Base-by-base conservation (phyloP, 495 filamentous ascomycete genomes). In the Podospora fimiseda region DNA sequence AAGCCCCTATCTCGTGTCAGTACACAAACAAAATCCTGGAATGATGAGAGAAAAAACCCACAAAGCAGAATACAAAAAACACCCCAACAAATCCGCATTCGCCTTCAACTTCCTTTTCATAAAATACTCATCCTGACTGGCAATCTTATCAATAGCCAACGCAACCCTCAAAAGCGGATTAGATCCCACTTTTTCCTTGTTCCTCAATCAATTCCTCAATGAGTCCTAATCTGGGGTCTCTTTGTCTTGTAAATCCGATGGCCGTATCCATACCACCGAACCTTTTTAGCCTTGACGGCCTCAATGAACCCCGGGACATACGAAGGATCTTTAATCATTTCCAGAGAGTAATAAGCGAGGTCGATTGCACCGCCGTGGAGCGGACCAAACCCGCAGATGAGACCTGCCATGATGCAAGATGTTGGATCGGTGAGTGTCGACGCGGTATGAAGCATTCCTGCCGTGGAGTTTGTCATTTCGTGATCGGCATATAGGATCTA, bases 351-450 rank as follows among this genome's bases (percentile, higher is more conserved):
- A 58, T 80, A 78, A 1, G 78, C 80, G 8, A 71, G 69, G 39
- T 82, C 80, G 2, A 76, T 78, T n/a, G 80, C 79, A 6, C 79
- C 80, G 39, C 75, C 78, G 60, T 83, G 80, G 0, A 80, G 68
- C 0, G 76, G 76, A 1, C 79, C 80, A 48, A 78, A 76, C 0
- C 73, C 70, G 9, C 79, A 70, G 2, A 67, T 55, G 0, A 77
- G 62, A 0, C 72, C 72, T 1, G 76, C 61, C 7, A 80, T 74
- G 38, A 80, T 43, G 20, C 67, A 64, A 11, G 69, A 71, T 45
- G 71, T 63, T 0, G 74, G 72, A 50, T 80, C 76, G 6, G 74
- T 60, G 4, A 79, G 63, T 0, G 74, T 66, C 13, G 70, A 76
- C 3, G 72, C 74, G 2, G 73, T 64, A 15, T 79, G 74, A 8